Base-by-base conservation (phyloP, 2,329 filamentous ascomycete genomes). In the Didymella keratinophila region DNA sequence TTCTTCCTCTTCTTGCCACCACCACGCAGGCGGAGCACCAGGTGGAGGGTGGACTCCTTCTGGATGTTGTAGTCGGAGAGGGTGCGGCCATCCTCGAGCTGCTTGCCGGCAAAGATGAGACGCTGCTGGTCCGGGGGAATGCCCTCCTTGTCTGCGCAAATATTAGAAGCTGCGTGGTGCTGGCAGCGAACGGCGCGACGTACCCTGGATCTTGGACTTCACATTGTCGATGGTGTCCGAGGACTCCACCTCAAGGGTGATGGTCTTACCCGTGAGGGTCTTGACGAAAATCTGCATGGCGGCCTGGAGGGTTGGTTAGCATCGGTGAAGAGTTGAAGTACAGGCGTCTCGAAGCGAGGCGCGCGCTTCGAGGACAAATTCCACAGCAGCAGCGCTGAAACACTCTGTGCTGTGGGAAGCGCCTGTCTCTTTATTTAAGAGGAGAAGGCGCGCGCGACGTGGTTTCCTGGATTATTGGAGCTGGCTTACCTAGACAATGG, bases 1-100 rank as follows among this genome's bases (percentile, higher is more conserved):
- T 99, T 99, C 84, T 96, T 89, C 92, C 98, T 97, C 93, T 99
- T 99, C 77, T 80, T 80, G 80, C 83, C 93, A 83, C 94, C 95
- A 87, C 95, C 95, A 88, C 94, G 95, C 65, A 99, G 93, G 80
- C 95, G 92, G 76, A 99, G 90, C 76, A 99, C 95, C 75, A 98
- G 86, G 85, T 99, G 95, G 72, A 99, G 93, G 76, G 95, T 99
- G 74, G 89, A 93, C 89, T 98, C 94, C 90, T 99, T 99, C 89
- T 99, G 95, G 87, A 99, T 98, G 90, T 98, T 99, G 92, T 99
- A 99, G 86, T 99, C 95, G 79, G 91, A 95, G 71, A 99, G 92
- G 76, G 95, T 98, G 78, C 95, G 94, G 82, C 95, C 95, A 79
- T 99, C 95, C 86, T 98, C 95, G 79, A 99, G 93, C 87, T 99